Percentiles rank a stretch among this genome's conserved stretches.
phyloP scores from a whole-genome alignment of 768 basidiomycete species.

The Dentipellis fragilis region DNA sequence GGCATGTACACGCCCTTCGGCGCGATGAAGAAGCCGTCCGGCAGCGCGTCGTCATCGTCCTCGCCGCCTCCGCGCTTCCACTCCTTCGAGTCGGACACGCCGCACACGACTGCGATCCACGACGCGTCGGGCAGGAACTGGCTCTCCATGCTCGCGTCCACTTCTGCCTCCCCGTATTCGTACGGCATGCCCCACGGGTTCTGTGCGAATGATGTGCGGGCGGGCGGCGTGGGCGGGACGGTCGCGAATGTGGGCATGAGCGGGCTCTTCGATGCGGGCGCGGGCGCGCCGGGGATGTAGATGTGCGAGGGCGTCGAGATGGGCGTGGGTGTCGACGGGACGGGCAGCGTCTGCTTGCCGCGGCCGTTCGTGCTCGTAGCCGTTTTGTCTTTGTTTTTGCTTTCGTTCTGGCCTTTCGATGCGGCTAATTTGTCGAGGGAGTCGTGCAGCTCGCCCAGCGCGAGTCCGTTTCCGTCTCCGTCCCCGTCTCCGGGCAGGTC shows the following conservation, averaged over 20 bases:
- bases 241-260: constrained; percentile 18
- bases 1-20: constrained; percentile 78
- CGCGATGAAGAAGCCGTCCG: constrained; percentile 65
- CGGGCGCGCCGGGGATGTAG: constrained; percentile 33
- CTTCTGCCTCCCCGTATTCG: constrained; percentile 9
- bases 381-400: too few relatives aligned
- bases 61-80: constrained; percentile 24
- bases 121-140: constrained; percentile 51
- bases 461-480: background rate
- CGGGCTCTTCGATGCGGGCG: constrained; percentile 7
- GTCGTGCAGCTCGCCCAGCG: constrained; percentile 1
- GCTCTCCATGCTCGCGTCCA: constrained; percentile 1
- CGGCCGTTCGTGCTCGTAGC: background rate
- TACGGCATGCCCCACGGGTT: constrained; percentile 12
- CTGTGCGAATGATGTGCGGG: background rate
- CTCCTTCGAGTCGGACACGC: constrained; percentile 51
- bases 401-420: background rate
- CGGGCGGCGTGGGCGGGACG: constrained; percentile 16
- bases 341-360: background rate
- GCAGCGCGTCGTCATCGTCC: constrained; percentile 31
- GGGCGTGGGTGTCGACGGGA: constrained; percentile 18
- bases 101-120: constrained; percentile 78
- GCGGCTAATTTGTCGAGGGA: constrained; percentile 5
- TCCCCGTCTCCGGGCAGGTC: background rate
- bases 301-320: constrained; percentile 35